Base-by-base conservation (phyloP, 495 filamentous ascomycete species). In the Massariosphaeria phaeospora region DNA sequence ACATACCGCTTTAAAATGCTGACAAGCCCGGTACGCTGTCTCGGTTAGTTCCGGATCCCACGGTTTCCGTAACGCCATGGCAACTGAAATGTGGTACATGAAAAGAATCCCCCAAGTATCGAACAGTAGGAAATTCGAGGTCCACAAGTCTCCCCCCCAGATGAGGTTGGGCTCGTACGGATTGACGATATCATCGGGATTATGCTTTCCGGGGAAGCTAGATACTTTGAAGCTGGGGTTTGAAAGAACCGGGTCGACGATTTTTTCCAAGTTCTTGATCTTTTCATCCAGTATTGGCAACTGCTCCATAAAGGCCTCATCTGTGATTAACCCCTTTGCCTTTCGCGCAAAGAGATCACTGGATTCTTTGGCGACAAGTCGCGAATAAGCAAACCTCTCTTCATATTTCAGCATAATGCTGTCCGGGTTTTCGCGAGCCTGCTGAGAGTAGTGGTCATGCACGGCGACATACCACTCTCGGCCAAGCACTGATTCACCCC, bases 331-430 rank as follows among this genome's bases (percentile, higher is more conserved):
- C 12, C 76, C 75, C 50, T 83, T 81, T 13, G 78, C 79, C 20
- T 79, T 81, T 21, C 77, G 84, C 1, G 89, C 86, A 57, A 88
- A 91, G 1, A 95, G 72, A 2, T 84, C 75, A 6, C 88, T 82
- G 76, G 91, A 84, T 38, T 96, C 88, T 57, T 85, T 78, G 2
- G 85, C 87, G 33, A 93, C 79, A 25, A 91, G 75, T 12, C 90
- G 82, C 42, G 85, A 75, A 25, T 78, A 78, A 9, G 85, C 80
- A 40, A 81, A 75, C 11, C 77, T 75, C 2, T 79, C 72, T 60
- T 86, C 82, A 24, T 86, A 79, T 61, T 84, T 88, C 65, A 79
- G 81, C 1, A 68, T 64, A 25, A 90, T 53, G 62, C 86, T 77
- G 30, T 75, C 67, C 0, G 89, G 89, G 48, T 86, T 73, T 10